A percentile compares a stretch with the other conserved stretches of the same genome.
These are phyloP conservation scores for Aegilops speltoides DNA, from an alignment of 176 grass and related monocot genomes.

Conservation along the genomic window DNA sequence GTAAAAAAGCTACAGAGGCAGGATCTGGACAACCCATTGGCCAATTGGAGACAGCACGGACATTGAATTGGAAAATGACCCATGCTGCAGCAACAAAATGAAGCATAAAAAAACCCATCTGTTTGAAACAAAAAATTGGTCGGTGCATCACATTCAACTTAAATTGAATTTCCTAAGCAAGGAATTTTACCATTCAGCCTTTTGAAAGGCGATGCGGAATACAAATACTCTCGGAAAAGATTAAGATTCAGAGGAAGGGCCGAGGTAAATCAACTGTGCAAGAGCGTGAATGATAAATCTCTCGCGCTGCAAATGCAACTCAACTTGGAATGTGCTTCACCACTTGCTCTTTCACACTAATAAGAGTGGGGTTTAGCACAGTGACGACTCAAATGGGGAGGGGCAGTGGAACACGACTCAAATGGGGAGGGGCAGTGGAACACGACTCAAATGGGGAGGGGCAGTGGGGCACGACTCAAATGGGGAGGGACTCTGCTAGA, in stretches of 20 bases:
- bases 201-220: not conserved
- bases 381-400: not conserved
- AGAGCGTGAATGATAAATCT: not conserved
- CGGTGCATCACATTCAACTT: not conserved
- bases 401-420: not conserved
- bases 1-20: too few relatives aligned
- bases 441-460: too few relatives aligned
- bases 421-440: too few relatives aligned
- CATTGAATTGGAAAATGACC: too few relatives aligned
- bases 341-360: not conserved
- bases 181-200: not conserved
- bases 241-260: not conserved
- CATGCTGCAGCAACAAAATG: not conserved
- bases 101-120: not conserved
- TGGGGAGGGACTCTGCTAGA: not conserved
- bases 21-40: too few relatives aligned
- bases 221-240: not conserved
- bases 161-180: not conserved
- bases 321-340: not conserved
- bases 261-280: not conserved
- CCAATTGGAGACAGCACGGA: too few relatives aligned
- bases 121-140: not conserved
- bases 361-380: not conserved
- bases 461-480: too few relatives aligned
- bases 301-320: not conserved